phyloP scores from a whole-genome alignment of 2,329 filamentous ascomycete species.

The Pleurostoma richardsiae region DNA sequence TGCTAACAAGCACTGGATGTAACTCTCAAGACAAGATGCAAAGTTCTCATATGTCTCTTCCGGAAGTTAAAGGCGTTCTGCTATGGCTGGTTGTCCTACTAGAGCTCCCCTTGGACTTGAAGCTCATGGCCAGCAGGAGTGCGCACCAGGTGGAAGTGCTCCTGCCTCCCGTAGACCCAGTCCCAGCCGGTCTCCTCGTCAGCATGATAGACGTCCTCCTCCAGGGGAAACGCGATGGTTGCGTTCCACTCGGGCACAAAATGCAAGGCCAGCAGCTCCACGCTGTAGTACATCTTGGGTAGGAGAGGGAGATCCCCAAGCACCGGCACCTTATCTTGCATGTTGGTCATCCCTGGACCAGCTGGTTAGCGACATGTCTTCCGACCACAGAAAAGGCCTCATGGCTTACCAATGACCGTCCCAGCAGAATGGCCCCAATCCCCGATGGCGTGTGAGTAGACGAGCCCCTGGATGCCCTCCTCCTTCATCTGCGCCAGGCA shows the following conservation, averaged over 20 bases:
- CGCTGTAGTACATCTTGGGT: slow-evolving; percentile 41
- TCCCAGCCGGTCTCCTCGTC: slow-evolving; percentile 32
- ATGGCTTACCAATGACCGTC: slow-evolving; percentile 34
- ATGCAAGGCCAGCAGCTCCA: slow-evolving; percentile 43
- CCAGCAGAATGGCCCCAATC: slow-evolving; percentile 47
- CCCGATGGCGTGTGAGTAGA: slow-evolving; percentile 45
- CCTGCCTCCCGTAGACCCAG: slow-evolving; percentile 44
- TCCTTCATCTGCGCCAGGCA: slow-evolving; percentile 31
- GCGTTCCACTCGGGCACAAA: slow-evolving; percentile 37
- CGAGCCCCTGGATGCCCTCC: slow-evolving; percentile 38
- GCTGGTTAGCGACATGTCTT: too few species aligned
- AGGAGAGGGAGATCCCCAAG: slow-evolving; percentile 40
- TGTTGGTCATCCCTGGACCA: slow-evolving; percentile 39
- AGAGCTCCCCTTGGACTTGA: background rate
- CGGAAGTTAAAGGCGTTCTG: too few species aligned
- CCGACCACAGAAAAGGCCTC: too few species aligned
- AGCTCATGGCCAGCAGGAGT: background rate
- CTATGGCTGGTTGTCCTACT: background rate
- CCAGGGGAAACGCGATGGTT: slow-evolving; percentile 39
- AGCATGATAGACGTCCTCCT: slow-evolving; percentile 45
- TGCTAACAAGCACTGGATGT: too few species aligned
- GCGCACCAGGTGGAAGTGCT: slow-evolving; percentile 33
- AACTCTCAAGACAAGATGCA: too few species aligned
- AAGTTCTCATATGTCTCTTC: too few species aligned
- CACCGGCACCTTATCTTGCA: slow-evolving; percentile 40